Percentiles rank a stretch among this genome's conserved stretches.
Conservation (phyloP, 306 rosid genomes). For the Castanopsis chinensis region DNA sequence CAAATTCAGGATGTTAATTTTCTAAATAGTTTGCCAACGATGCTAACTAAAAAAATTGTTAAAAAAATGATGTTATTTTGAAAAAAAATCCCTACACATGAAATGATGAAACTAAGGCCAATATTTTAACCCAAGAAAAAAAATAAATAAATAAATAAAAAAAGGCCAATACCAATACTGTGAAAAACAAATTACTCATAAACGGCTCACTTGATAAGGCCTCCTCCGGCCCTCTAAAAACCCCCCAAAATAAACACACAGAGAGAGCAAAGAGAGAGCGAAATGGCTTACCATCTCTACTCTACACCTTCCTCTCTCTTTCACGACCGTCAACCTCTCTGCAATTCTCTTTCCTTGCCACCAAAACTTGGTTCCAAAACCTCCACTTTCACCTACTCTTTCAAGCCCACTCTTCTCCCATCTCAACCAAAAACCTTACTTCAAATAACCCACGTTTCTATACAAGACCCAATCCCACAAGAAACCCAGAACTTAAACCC, state of each 20-base stretch:
- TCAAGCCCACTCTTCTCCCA: slow-evolving; percentile 21
- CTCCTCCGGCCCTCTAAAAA: too few relatives aligned
- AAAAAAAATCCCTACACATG: too few relatives aligned
- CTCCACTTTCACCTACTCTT: slow-evolving; percentile 20
- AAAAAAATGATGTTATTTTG: too few relatives aligned
- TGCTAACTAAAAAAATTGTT: too few relatives aligned
- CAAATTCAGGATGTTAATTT: too few relatives aligned
- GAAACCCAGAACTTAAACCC: slow-evolving; percentile 22
- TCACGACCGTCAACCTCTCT: slow-evolving; percentile 40
- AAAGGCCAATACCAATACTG: too few relatives aligned
- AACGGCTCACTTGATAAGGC: too few relatives aligned
- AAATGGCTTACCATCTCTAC: slow-evolving; percentile 71
- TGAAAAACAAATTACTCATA: too few relatives aligned
- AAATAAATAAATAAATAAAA: too few relatives aligned
- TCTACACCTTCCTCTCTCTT: slow-evolving; percentile 59
- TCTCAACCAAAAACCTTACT: slow-evolving; percentile 37
- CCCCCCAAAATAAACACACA: background rate
- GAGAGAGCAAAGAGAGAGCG: background rate
- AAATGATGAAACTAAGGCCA: too few relatives aligned
- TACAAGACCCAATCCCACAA: slow-evolving; percentile 46
- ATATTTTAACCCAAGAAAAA: too few relatives aligned
- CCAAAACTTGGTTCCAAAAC: slow-evolving; percentile 22
- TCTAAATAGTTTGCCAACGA: too few relatives aligned
- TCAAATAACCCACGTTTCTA: slow-evolving; percentile 53
- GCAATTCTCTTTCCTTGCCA: slow-evolving; percentile 22